Conservation (phyloP, 1,284 basidiomycete genomes). For the Heterobasidion occidentale region DNA sequence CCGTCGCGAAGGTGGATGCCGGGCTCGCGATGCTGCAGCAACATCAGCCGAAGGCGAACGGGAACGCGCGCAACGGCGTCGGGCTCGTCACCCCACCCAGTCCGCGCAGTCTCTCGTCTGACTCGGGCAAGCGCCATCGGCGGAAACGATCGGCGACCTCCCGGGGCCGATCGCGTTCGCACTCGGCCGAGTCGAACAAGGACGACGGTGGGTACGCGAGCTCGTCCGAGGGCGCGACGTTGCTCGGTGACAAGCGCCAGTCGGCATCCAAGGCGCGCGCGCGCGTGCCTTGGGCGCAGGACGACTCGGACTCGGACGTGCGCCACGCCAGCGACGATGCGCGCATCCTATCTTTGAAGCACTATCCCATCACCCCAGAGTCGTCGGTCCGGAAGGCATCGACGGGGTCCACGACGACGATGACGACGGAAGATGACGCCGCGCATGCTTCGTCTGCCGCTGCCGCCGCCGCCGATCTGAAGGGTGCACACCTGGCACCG, state of each 20-base stretch:
- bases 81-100: slow-evolving; percentile 69
- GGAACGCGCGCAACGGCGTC: slow-evolving; percentile 32
- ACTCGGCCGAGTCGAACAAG: slow-evolving; percentile 16
- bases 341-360: slow-evolving; percentile 12
- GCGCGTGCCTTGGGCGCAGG: slow-evolving; percentile 31
- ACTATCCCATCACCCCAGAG: slow-evolving; percentile 36
- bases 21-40: slow-evolving; percentile 35
- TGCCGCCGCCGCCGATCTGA: not conserved
- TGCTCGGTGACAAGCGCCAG: slow-evolving; percentile 19
- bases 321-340: slow-evolving; percentile 12
- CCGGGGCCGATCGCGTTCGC: slow-evolving; percentile 24
- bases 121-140: slow-evolving; percentile 31
- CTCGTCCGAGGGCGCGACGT: slow-evolving; percentile 25
- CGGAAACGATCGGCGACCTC: slow-evolving; percentile 23
- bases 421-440: slow-evolving; percentile 13
- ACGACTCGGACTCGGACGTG: slow-evolving; percentile 25
- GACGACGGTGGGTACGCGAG: slow-evolving; percentile 15
- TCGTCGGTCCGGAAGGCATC: slow-evolving; percentile 33
- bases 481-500: not conserved
- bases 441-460: slow-evolving; percentile 1
- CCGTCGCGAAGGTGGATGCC: slow-evolving; percentile 35
- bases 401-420: slow-evolving; percentile 15
- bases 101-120: slow-evolving; percentile 58
- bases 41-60: slow-evolving; percentile 32
- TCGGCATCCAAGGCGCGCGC: slow-evolving; percentile 16